Evolutionary conservation across 176 grass and related monocot genomes (phyloP), one percentile per base, ranked within the genome.

Genomic region (Calamus simplicifolius): DNA sequence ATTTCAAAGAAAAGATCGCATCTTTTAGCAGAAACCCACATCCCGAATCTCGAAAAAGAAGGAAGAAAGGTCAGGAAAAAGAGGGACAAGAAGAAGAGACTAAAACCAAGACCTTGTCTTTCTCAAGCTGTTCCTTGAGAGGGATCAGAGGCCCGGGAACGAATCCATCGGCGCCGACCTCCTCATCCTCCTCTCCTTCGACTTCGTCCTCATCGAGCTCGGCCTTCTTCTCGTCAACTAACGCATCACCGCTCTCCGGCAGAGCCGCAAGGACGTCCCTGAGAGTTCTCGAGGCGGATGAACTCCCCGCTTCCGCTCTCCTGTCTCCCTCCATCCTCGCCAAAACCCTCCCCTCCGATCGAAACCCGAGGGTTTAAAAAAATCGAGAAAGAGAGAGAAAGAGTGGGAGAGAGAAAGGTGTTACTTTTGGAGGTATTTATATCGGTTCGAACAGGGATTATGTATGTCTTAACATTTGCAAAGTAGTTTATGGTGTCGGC

Each of bases 101-200:
- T 10, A 15, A 48, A 27, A 54, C 26, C 10, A 53, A 7, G 4
- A 75, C 78, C 78, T 81, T 81, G 29, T 81, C 78, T 62, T 81
- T 81, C 58, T 81, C 78, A 26, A 81, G 61, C 26, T 81, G 65
- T 26, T 81, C 78, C 59, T 75, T 81, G 12, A 81, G 78, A 26
- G 78, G 59, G 51, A 81, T 62, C 60, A 75, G 71, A 18, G 78
- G 78, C 16, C 70, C 72, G 4, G 78, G 78, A 51, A 81, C 65
- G 66, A 75, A 81, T 26, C 54, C 71, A 18, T 65, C 59, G 52
- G 48, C 64, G 10, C 30, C 71, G 23, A 18, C 71, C 35, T 63
- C 71, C 48, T 51, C 49, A 1, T 75, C 71, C 15, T 59, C 58
- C 31, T 66, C 77, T 49, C 25, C 77, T 14, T 25, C 50, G 57